These are phyloP conservation scores for Penicillium waksmanii DNA, from an alignment of 495 filamentous ascomycete species.

Conservation along the genomic window DNA sequence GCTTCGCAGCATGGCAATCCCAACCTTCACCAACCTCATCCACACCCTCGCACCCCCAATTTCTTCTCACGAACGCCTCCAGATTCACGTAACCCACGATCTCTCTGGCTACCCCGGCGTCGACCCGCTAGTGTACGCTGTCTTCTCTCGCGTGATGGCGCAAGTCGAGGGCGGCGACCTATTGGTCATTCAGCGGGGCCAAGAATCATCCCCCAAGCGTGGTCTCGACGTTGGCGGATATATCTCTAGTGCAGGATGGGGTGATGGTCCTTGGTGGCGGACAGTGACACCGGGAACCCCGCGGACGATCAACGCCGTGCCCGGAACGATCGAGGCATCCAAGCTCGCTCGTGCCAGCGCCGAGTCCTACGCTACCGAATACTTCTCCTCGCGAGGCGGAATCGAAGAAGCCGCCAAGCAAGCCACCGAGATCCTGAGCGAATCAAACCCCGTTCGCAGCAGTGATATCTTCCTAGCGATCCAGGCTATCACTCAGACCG, in stretches of 20 bases:
- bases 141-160: conserved; percentile 96
- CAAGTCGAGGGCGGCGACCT: conserved; percentile 98
- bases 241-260: conserved; percentile 70
- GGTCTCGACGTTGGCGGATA: conserved; percentile 54
- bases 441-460: conserved; percentile 85
- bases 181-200: conserved; percentile 92
- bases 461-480: conserved; percentile 95
- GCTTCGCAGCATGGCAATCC: conserved; percentile 83
- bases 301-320: conserved; percentile 78
- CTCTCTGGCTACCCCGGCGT: conserved; percentile 91
- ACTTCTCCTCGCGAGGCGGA: conserved; percentile 74
- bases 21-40: conserved; percentile 92
- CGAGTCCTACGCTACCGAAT: conserved; percentile 84
- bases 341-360: conserved; percentile 87
- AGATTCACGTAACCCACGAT: conserved; percentile 98
- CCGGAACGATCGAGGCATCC: conserved; percentile 81
- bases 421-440: conserved; percentile 72
- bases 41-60: conserved; percentile 96
- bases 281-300: conserved; percentile 60
- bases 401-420: conserved; percentile 78
- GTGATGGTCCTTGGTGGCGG: conserved; percentile 96
- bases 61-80: conserved; percentile 93
- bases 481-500: conserved; percentile 74
- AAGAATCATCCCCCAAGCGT: conserved; percentile 75
- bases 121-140: conserved; percentile 87